phyloP scores from a whole-genome alignment of 148 eudicot genomes.

The Persicaria tinctoria region DNA sequence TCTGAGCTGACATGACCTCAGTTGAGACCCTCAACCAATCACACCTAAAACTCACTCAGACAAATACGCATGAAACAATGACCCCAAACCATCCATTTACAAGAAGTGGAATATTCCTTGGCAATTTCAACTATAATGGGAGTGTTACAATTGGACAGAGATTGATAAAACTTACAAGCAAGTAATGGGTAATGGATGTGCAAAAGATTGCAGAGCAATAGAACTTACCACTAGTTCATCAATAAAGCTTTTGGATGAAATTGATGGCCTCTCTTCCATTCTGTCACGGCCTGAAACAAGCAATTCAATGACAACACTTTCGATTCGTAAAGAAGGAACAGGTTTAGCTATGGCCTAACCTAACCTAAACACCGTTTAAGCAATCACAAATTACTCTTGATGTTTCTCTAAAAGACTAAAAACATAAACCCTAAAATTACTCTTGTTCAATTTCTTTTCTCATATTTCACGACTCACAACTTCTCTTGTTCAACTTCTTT shows the following conservation, averaged over 20 bases:
- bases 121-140: not conserved
- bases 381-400: too few species aligned
- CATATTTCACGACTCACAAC: too few species aligned
- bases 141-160: not conserved
- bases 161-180: not conserved
- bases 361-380: too few species aligned
- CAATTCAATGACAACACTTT: not conserved
- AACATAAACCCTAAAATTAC: too few species aligned
- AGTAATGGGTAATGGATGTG: not conserved
- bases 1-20: not conserved
- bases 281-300: not conserved
- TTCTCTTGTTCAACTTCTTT: too few species aligned
- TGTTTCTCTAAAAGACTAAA: too few species aligned
- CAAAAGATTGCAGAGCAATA: not conserved
- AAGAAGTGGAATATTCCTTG: not conserved
- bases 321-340: not conserved
- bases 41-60: not conserved
- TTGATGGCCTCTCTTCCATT: slow-evolving; percentile 10
- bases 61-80: not conserved
- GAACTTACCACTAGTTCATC: slow-evolving; percentile 14
- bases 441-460: too few species aligned
- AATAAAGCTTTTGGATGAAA: not conserved
- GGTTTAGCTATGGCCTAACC: too few species aligned
- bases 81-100: not conserved
- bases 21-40: not conserved